Percentiles rank a stretch among this genome's conserved stretches.
These are phyloP conservation scores for Saccharomyces eubayanus DNA, from an alignment of 805 yeast species.

Conservation along the genomic window DNA sequence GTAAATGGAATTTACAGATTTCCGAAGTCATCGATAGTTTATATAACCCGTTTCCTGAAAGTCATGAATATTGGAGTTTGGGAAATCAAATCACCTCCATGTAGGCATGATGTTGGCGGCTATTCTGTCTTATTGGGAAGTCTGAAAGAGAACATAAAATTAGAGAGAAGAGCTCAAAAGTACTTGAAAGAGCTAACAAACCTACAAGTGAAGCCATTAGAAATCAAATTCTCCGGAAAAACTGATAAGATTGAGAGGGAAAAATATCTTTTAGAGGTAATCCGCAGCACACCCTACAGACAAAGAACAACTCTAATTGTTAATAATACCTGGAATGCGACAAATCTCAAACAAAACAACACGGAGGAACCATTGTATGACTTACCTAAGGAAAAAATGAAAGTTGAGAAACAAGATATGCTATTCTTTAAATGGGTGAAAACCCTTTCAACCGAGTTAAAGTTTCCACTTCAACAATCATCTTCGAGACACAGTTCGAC, in stretches of 20 bases:
- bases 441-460: background rate
- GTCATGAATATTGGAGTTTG: background rate
- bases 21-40: background rate
- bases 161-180: conserved; percentile 5
- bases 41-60: background rate
- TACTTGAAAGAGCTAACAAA: conserved; percentile 1
- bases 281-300: background rate
- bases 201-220: background rate
- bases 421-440: background rate
- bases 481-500: background rate
- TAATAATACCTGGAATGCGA: background rate
- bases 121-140: conserved; percentile 1
- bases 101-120: conserved; percentile 8
- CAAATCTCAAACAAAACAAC: background rate
- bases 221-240: background rate
- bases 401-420: background rate
- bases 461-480: background rate
- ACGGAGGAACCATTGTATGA: background rate
- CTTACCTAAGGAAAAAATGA: background rate
- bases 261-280: background rate
- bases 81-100: background rate
- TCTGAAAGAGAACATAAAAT: conserved; percentile 6
- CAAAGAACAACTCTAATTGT: background rate
- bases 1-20: background rate
- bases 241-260: background rate